These are phyloP conservation scores for Hordeum pubiflorum DNA, from an alignment of 202 grass and related monocot genomes.

Conservation along the genomic window DNA sequence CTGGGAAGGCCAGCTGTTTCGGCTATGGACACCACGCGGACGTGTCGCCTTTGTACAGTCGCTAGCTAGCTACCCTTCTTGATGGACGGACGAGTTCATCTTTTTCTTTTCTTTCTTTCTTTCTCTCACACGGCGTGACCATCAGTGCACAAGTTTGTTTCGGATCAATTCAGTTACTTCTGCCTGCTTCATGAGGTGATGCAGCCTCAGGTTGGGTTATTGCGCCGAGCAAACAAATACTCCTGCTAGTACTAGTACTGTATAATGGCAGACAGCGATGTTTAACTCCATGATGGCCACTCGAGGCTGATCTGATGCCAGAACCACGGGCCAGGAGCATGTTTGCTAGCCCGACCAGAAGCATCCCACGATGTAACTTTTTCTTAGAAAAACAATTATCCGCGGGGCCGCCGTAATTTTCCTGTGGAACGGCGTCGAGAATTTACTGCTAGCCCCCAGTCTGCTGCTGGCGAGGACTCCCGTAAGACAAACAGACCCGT, in stretches of 20 bases:
- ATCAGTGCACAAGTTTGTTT: background rate
- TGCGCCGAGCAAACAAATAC: background rate
- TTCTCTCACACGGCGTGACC: background rate
- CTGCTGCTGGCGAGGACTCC: background rate
- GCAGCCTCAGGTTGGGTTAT: background rate
- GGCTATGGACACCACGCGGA: constrained; percentile 20
- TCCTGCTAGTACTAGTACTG: background rate
- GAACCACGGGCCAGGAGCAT: background rate
- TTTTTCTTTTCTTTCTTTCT: background rate
- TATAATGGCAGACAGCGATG: background rate
- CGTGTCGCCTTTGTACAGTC: constrained; percentile 8
- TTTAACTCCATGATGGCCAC: background rate
- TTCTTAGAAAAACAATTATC: background rate
- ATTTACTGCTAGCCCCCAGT: background rate
- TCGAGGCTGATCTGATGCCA: background rate
- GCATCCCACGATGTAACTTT: background rate
- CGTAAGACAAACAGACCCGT: background rate
- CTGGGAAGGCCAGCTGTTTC: constrained; percentile 7
- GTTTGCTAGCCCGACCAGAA: constrained; percentile 11
- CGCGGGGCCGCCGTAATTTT: background rate
- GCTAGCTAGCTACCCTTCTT: background rate
- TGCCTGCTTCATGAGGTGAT: background rate
- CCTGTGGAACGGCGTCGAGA: background rate
- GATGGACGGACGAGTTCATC: background rate
- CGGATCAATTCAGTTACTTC: background rate